A percentile compares a stretch with the other conserved stretches of the same genome.
phyloP scores from a whole-genome alignment of 2,329 filamentous ascomycete genomes.

The Xylariaceae sp. region DNA sequence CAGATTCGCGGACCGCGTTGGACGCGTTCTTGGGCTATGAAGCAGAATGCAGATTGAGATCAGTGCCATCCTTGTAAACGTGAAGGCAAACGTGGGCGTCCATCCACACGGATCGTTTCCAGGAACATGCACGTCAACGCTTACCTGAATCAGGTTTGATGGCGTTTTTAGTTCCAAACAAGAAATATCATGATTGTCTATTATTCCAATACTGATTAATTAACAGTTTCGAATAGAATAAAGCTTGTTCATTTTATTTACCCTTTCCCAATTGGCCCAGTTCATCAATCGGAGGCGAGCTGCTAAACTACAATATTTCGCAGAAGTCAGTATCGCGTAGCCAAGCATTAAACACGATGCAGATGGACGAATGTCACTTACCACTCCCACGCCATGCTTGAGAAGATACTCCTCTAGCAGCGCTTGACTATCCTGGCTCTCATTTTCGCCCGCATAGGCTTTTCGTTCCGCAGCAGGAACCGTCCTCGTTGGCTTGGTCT shows the following conservation, averaged over 20 bases:
- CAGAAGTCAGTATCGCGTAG: constrained; percentile 1
- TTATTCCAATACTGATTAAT: neutral
- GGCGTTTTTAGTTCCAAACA: neutral
- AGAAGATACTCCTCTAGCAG: constrained; percentile 26
- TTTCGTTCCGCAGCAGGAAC: constrained; percentile 20
- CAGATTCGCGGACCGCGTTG: constrained; percentile 24
- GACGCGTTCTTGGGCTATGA: constrained; percentile 31
- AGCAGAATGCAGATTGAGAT: constrained; percentile 20
- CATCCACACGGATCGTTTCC: neutral
- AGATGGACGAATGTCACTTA: constrained; percentile 28
- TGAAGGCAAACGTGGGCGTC: constrained; percentile 3
- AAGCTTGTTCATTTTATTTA: no score
- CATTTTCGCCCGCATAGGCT: constrained; percentile 26
- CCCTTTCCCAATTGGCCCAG: constrained; percentile 10
- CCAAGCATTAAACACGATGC: constrained; percentile 10
- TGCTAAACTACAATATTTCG: constrained; percentile 26
- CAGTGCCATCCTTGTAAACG: constrained; percentile 34
- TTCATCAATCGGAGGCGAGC: constrained; percentile 18
- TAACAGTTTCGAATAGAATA: neutral
- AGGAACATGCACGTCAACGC: constrained; percentile 14
- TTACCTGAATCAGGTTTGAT: constrained; percentile 7
- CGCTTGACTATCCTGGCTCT: constrained; percentile 36
- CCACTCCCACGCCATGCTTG: constrained; percentile 34
- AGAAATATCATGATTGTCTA: constrained; percentile 3
- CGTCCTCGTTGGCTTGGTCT: constrained; percentile 20